phyloP scores from a whole-genome alignment of 164 flowering plant species.

The Warburgia ugandensis region DNA sequence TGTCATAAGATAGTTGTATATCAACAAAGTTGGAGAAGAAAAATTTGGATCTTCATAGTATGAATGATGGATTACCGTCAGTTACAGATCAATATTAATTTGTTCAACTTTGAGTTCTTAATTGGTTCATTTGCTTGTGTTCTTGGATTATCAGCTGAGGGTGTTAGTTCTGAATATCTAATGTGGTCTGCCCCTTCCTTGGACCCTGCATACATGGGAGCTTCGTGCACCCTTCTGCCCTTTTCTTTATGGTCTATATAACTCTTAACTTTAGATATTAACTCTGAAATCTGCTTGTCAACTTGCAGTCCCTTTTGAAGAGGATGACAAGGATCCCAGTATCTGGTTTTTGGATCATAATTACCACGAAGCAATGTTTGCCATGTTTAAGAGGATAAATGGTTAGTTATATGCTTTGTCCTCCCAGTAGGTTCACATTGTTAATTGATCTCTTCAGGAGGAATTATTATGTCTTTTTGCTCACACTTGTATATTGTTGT shows the following conservation, averaged over 20 bases:
- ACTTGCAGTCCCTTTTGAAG: slow-evolving; percentile 92
- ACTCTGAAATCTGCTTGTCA: too few relatives aligned
- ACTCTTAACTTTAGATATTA: too few relatives aligned
- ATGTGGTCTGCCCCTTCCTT: background rate
- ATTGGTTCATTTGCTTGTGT: background rate
- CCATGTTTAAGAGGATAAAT: slow-evolving; percentile 97
- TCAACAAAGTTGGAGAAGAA: too few relatives aligned
- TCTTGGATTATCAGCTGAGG: background rate
- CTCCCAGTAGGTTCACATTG: background rate
- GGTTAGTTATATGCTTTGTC: slow-evolving; percentile 50
- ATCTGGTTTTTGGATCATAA: slow-evolving; percentile 99
- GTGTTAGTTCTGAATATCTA: background rate
- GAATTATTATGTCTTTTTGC: background rate
- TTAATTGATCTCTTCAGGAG: background rate
- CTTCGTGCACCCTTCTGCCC: too few relatives aligned
- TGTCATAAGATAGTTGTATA: too few relatives aligned
- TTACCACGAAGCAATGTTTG: slow-evolving; percentile 96
- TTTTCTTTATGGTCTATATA: too few relatives aligned
- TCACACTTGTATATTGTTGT: slow-evolving; percentile 11
- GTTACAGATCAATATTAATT: too few relatives aligned
- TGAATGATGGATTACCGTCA: too few relatives aligned
- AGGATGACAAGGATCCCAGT: slow-evolving; percentile 89
- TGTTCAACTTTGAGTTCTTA: too few relatives aligned
- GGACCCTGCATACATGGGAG: too few relatives aligned
- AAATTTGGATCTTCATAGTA: too few relatives aligned